phyloP scores from a whole-genome alignment of 495 filamentous ascomycete species.

The Aspergillus incahuasiensis region DNA sequence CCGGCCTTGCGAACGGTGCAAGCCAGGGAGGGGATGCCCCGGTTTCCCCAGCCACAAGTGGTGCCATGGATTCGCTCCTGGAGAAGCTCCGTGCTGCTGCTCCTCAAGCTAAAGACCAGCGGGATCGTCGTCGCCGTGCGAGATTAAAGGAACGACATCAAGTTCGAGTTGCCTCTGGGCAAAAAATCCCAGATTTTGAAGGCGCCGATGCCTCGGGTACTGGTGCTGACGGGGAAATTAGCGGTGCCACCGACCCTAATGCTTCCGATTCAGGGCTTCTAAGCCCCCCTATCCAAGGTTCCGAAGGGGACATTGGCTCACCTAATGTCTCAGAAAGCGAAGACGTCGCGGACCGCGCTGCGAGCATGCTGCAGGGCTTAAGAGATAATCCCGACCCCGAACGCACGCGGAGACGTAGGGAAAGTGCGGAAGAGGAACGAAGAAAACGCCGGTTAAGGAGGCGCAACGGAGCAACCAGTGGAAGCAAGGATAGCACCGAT shows the following conservation, averaged over 20 bases:
- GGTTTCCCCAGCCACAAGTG: conserved; percentile 69
- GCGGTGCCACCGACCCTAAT: conserved; percentile 20
- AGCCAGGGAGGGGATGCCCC: conserved; percentile 42
- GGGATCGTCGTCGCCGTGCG: conserved; percentile 82
- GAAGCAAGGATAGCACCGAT: conserved; percentile 46
- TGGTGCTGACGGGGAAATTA: conserved; percentile 22
- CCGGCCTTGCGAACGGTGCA: conserved; percentile 46
- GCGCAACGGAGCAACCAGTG: conserved; percentile 43
- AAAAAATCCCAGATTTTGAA: conserved; percentile 68
- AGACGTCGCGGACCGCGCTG: conserved; percentile 79
- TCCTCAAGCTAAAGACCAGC: conserved; percentile 78
- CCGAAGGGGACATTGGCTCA: conserved; percentile 31
- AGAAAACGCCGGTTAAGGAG: conserved; percentile 55
- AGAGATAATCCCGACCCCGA: conserved; percentile 58
- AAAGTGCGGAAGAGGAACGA: conserved; percentile 68
- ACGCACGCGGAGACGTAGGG: conserved; percentile 56
- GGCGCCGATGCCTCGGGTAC: conserved; percentile 39
- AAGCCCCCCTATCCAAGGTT: conserved; percentile 32
- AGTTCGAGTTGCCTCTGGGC: conserved; percentile 83
- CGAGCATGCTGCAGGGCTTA: conserved; percentile 75
- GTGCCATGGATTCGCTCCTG: conserved; percentile 94
- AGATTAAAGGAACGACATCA: conserved; percentile 87
- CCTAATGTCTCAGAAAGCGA: conserved; percentile 53
- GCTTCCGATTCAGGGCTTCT: conserved; percentile 32
- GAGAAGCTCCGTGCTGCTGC: conserved; percentile 93